These are phyloP conservation scores for Ascomycota sp. DNA, from an alignment of 2,329 filamentous ascomycete species.

Conservation along the genomic window DNA sequence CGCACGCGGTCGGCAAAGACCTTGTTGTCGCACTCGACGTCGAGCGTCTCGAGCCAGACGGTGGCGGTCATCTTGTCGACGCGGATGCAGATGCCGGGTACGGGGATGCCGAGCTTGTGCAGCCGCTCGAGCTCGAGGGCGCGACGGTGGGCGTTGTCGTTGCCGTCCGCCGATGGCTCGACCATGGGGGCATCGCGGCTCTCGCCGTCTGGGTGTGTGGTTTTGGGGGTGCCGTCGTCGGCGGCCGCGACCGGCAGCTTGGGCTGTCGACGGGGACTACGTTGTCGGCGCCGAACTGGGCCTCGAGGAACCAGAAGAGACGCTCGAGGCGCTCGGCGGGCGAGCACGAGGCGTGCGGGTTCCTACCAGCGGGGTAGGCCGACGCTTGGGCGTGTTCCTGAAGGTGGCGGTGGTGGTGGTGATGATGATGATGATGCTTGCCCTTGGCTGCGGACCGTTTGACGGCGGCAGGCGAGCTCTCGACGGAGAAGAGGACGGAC, in stretches of 20 bases:
- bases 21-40: conserved; percentile 68
- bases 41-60: conserved; percentile 80
- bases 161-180: conserved; percentile 8
- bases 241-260: conserved; percentile 26
- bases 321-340: conserved; percentile 63
- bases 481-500: conserved; percentile 76
- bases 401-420: conserved; percentile 13
- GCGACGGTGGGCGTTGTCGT: conserved; percentile 27
- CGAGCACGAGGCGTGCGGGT: conserved; percentile 53
- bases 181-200: background rate
- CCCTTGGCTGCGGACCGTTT: conserved; percentile 33
- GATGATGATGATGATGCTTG: conserved; percentile 13
- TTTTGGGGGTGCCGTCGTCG: conserved; percentile 7
- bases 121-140: conserved; percentile 57
- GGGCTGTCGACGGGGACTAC: conserved; percentile 55
- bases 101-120: conserved; percentile 69
- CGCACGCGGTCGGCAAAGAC: conserved; percentile 67
- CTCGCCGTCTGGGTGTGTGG: background rate
- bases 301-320: conserved; percentile 89
- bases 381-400: too few species aligned
- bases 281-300: conserved; percentile 76
- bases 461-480: conserved; percentile 85
- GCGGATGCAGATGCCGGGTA: conserved; percentile 70
- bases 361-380: too few species aligned
- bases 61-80: conserved; percentile 75